Percentiles rank a stretch among this genome's conserved stretches.
These are phyloP conservation scores for Rhizopus arrhizus DNA, from an alignment of 371 early-diverging fungal genomes.

Conservation along the genomic window DNA sequence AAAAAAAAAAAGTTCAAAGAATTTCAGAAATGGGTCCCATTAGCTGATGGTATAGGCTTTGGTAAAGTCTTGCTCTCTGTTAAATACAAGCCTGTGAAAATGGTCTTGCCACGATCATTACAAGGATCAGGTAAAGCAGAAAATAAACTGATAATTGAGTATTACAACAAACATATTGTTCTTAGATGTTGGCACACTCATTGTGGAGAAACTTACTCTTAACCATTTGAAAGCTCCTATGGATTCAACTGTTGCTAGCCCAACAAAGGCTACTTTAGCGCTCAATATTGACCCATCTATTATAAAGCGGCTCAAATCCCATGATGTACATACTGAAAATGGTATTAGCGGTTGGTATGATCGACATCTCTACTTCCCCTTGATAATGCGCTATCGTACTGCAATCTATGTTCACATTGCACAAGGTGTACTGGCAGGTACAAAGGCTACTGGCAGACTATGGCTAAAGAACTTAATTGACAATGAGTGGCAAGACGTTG, in stretches of 20 bases:
- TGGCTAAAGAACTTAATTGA: conserved; percentile 41
- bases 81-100: conserved; percentile 46
- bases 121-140: conserved; percentile 31
- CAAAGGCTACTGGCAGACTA: conserved; percentile 35
- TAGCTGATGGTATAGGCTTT: conserved; percentile 42
- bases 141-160: not conserved
- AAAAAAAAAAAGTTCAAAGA: conserved; percentile 30
- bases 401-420: conserved; percentile 42
- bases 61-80: conserved; percentile 44
- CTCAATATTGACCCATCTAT: conserved; percentile 41
- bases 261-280: conserved; percentile 29
- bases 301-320: conserved; percentile 28
- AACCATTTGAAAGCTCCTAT: conserved; percentile 4
- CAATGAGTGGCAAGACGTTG: conserved; percentile 37
- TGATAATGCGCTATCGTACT: conserved; percentile 46
- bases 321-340: conserved; percentile 10
- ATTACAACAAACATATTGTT: not conserved
- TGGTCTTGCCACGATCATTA: conserved; percentile 34
- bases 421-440: conserved; percentile 25
- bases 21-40: conserved; percentile 38
- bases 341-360: conserved; percentile 28
- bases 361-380: conserved; percentile 38
- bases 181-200: conserved; percentile 43
- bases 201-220: conserved; percentile 26
- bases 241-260: not conserved